Conservation (phyloP, 1,284 basidiomycete genomes). For the Grifola frondosa region DNA sequence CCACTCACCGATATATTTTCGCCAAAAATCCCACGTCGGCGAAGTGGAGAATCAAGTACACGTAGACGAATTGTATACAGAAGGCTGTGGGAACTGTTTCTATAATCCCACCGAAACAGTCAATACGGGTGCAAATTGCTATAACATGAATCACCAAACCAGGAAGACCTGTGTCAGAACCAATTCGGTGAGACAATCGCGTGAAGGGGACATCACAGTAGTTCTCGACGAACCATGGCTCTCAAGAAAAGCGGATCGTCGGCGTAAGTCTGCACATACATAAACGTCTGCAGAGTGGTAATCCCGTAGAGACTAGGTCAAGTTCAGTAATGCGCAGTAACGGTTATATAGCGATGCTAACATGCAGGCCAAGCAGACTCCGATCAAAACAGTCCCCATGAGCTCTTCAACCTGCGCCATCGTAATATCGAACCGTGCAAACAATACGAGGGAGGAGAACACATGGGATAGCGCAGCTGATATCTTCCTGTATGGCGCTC, state of each 20-base stretch:
- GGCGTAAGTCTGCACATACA: constrained; percentile 5
- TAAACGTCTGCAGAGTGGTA: constrained; percentile 10
- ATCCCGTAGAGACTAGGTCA: constrained; percentile 10
- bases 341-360: neutral
- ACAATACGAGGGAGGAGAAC: too few species aligned
- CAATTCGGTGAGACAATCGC: too few species aligned
- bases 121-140: too few species aligned
- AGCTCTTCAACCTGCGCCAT: constrained; percentile 4
- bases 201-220: too few species aligned
- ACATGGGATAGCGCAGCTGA: too few species aligned
- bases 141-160: neutral
- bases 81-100: constrained; percentile 9
- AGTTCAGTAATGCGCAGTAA: neutral
- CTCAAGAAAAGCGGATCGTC: constrained; percentile 3
- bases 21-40: constrained; percentile 6
- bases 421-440: too few species aligned
- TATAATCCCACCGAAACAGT: neutral
- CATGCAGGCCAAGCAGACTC: constrained; percentile 13
- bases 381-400: constrained; percentile 7
- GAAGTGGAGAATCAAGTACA: constrained; percentile 8
- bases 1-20: constrained; percentile 7
- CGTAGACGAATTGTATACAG: constrained; percentile 9
- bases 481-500: too few species aligned
- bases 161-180: too few species aligned
- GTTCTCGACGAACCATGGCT: constrained; percentile 4